Evolutionary conservation across 2,329 filamentous ascomycete genomes (phyloP).

Genomic region (Verticillium nonalfalfae): DNA sequence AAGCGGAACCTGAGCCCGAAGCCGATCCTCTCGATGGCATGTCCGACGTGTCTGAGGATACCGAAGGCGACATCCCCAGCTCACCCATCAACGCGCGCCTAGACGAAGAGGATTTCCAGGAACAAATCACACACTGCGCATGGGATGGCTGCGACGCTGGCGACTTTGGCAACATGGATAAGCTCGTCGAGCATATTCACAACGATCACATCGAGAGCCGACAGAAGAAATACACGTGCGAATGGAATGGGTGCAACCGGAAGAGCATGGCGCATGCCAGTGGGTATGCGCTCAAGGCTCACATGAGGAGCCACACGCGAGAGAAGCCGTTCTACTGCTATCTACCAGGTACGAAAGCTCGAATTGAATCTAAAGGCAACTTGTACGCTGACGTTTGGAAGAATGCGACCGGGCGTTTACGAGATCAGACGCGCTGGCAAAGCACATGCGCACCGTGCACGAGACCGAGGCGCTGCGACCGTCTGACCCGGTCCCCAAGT

Average conservation of each 20-base stretch:
- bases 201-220: conserved; percentile 89
- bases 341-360: conserved; percentile 63
- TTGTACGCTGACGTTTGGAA: conserved; percentile 28
- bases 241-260: conserved; percentile 84
- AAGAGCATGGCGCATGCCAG: conserved; percentile 92
- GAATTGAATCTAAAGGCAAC: not conserved
- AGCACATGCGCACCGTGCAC: conserved; percentile 98
- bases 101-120: conserved; percentile 69
- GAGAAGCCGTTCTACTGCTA: conserved; percentile 99
- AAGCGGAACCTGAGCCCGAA: conserved; percentile 38
- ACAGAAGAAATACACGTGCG: conserved; percentile 96
- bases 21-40: conserved; percentile 49
- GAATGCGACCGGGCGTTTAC: conserved; percentile 98
- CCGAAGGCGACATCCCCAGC: conserved; percentile 75
- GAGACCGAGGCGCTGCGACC: conserved; percentile 91
- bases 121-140: conserved; percentile 71
- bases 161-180: conserved; percentile 75
- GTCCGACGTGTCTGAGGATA: conserved; percentile 83
- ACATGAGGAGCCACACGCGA: conserved; percentile 95
- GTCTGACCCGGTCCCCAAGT: conserved; percentile 67
- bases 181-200: conserved; percentile 76
- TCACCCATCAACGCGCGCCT: conserved; percentile 60
- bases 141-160: conserved; percentile 71
- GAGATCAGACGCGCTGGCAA: conserved; percentile 87
- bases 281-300: conserved; percentile 90